Conservation (phyloP, 305 asterid genomes). For the Fraxinus velutina region DNA sequence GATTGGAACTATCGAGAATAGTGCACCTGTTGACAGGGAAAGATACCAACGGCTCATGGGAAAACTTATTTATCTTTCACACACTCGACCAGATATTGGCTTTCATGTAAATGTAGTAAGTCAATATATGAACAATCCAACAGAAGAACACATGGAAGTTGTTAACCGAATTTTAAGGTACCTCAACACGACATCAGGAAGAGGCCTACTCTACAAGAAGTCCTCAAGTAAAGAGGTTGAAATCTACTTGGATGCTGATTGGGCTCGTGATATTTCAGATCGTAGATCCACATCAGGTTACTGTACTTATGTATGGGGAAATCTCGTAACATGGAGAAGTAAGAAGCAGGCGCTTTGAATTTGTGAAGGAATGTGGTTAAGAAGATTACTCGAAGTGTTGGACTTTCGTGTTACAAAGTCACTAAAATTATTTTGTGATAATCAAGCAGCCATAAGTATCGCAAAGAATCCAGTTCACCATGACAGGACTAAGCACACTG, state of each 20-base stretch:
- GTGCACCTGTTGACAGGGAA: background rate
- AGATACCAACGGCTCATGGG: background rate
- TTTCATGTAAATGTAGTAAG: background rate
- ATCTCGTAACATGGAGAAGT: background rate
- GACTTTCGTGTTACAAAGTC: background rate
- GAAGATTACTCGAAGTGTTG: background rate
- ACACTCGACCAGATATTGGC: background rate
- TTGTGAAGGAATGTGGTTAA: conserved; percentile 10
- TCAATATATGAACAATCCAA: background rate
- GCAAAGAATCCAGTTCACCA: background rate
- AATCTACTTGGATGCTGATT: background rate
- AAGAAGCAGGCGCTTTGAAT: background rate
- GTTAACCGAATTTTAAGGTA: background rate
- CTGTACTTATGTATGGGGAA: background rate
- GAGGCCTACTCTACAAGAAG: background rate
- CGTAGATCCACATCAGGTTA: background rate
- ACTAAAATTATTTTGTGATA: background rate
- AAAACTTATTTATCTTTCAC: background rate
- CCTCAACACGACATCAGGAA: background rate
- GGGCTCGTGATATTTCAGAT: background rate
- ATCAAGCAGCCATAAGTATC: background rate
- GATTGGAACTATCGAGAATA: background rate
- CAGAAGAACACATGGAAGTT: background rate
- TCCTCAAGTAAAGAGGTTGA: background rate
- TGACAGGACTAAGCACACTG: conserved; percentile 3